Percentiles rank a stretch among this genome's conserved stretches.
These are phyloP conservation scores for Hygrocybe coccinea DNA, from an alignment of 768 basidiomycete genomes.

Conservation along the genomic window DNA sequence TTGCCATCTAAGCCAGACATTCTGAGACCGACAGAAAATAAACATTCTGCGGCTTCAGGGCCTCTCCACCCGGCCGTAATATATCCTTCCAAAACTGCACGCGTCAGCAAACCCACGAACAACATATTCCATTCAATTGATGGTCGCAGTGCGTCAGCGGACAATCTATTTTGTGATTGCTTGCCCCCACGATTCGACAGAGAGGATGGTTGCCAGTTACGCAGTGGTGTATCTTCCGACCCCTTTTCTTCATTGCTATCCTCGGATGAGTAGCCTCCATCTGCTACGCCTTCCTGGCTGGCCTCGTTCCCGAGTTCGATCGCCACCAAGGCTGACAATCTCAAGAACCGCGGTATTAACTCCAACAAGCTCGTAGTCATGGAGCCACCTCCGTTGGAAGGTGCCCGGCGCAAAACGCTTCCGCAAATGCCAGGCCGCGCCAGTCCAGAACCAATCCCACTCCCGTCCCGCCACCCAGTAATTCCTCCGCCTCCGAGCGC, in stretches of 20 bases:
- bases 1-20: conserved; percentile 24
- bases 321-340: conserved; percentile 73
- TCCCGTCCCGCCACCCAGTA: conserved; percentile 71
- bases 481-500: conserved; percentile 42
- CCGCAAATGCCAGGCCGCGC: conserved; percentile 52
- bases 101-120: conserved; percentile 67
- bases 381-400: conserved; percentile 31
- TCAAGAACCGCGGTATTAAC: conserved; percentile 66
- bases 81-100: conserved; percentile 84
- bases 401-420: conserved; percentile 53
- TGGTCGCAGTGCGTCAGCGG: conserved; percentile 55
- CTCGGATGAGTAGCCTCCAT: conserved; percentile 33
- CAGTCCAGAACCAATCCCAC: conserved; percentile 68
- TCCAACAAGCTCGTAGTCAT: conserved; percentile 63
- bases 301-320: conserved; percentile 72
- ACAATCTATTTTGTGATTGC: conserved; percentile 30
- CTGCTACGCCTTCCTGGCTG: conserved; percentile 34
- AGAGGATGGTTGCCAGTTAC: conserved; percentile 8
- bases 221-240: conserved; percentile 2
- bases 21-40: conserved; percentile 69
- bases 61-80: conserved; percentile 79
- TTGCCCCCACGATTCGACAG: background rate
- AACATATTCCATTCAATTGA: conserved; percentile 81
- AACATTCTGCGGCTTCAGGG: conserved; percentile 58
- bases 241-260: conserved; percentile 21